These are phyloP conservation scores for Microcyclosporella mali DNA, from an alignment of 2,329 filamentous ascomycete genomes.

Conservation along the genomic window DNA sequence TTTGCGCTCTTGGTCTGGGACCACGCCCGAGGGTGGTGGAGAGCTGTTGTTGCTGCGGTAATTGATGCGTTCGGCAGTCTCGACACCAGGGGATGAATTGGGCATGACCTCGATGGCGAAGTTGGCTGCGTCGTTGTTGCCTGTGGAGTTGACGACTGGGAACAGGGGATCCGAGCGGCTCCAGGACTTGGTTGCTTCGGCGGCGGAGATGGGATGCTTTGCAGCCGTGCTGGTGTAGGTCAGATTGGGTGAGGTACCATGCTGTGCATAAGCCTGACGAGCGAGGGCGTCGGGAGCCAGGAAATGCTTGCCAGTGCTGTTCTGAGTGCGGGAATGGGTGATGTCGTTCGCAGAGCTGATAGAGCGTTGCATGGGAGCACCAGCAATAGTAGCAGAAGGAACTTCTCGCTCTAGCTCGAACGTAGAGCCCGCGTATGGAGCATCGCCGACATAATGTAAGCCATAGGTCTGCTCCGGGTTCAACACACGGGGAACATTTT, in stretches of 20 bases:
- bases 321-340: constrained; percentile 15
- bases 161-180: constrained; percentile 15
- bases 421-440: constrained; percentile 20
- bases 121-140: constrained; percentile 18
- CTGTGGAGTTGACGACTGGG: background rate
- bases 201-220: constrained; percentile 17
- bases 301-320: constrained; percentile 12
- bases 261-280: constrained; percentile 17
- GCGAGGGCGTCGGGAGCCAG: constrained; percentile 20
- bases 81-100: constrained; percentile 22
- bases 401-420: constrained; percentile 20
- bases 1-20: constrained; percentile 51
- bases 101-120: constrained; percentile 28
- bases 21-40: constrained; percentile 33
- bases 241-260: background rate
- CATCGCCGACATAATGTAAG: constrained; percentile 28
- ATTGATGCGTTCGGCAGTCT: constrained; percentile 23
- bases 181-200: constrained; percentile 21
- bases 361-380: constrained; percentile 10
- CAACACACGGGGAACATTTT: constrained; percentile 33
- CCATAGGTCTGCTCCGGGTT: constrained; percentile 25
- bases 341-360: constrained; percentile 11
- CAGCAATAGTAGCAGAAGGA: background rate
- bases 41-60: constrained; percentile 18
- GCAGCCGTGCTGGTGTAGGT: constrained; percentile 2